Percentiles rank a stretch among this genome's conserved stretches.
phyloP scores from a whole-genome alignment of 208 protist genomes.

The Trypanosoma mega region DNA sequence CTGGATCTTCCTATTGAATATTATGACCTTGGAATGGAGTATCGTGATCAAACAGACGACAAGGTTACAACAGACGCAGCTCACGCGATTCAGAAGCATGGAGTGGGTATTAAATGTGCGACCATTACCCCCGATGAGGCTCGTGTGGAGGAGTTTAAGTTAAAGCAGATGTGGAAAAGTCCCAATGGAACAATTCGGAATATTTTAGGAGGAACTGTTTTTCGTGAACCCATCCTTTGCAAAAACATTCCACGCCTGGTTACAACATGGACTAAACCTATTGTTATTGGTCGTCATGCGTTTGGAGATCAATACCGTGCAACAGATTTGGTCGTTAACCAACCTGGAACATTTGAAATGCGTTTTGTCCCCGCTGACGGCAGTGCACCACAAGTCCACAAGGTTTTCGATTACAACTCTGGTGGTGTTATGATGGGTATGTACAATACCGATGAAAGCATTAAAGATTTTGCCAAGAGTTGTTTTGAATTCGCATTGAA shows the following conservation, averaged over 20 bases:
- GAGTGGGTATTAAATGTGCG: constrained; percentile 94
- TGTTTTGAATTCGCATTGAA: constrained; percentile 81
- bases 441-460: constrained; percentile 91
- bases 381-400: constrained; percentile 13
- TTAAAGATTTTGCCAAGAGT: constrained; percentile 79
- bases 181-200: constrained; percentile 95
- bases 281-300: constrained; percentile 89
- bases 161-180: constrained; percentile 93
- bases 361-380: constrained; percentile 69
- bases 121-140: constrained; percentile 93
- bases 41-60: constrained; percentile 88
- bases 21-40: constrained; percentile 85
- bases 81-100: constrained; percentile 76
- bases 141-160: constrained; percentile 87
- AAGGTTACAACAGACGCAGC: constrained; percentile 89
- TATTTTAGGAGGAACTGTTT: constrained; percentile 93
- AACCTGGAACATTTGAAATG: constrained; percentile 68
- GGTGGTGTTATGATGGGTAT: constrained; percentile 80
- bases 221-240: constrained; percentile 90
- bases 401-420: constrained; percentile 66
- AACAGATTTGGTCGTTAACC: constrained; percentile 63
- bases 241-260: constrained; percentile 59
- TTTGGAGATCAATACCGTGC: constrained; percentile 87
- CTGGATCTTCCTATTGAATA: constrained; percentile 87
- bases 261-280: constrained; percentile 76